Conservation (phyloP, 2,329 filamentous ascomycete species). For the Lachnellula occidentalis region DNA sequence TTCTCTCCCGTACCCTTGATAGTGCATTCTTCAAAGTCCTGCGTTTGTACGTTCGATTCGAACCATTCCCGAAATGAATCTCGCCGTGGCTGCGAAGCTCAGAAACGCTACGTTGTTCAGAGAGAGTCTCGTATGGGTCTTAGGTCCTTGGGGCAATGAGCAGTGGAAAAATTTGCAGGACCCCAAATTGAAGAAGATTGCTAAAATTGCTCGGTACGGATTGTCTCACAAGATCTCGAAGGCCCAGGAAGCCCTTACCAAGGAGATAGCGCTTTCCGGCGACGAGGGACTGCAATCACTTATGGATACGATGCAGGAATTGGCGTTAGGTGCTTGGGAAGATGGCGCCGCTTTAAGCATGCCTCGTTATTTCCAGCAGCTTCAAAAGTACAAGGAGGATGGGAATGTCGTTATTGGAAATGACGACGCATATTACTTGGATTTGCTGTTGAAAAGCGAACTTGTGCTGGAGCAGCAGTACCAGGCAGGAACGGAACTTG, state of each 20-base stretch:
- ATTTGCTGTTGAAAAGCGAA: neutral
- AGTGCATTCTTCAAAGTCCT: neutral
- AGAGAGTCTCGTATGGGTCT: neutral
- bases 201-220: neutral
- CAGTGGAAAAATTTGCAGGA: neutral
- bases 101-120: neutral
- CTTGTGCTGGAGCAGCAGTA: no score
- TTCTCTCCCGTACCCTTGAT: constrained; percentile 1
- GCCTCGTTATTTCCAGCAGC: no score
- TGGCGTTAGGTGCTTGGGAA: no score
- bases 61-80: neutral
- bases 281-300: no score
- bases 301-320: no score
- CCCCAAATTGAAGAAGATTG: neutral
- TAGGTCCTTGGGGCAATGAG: neutral
- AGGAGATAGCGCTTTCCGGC: no score
- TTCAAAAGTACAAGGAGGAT: no score
- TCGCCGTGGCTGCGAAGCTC: neutral
- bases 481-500: neutral
- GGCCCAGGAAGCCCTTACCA: neutral
- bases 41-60: neutral
- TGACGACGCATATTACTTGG: no score
- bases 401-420: no score
- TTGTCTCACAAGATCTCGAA: neutral
- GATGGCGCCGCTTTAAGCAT: no score